Evolutionary conservation across 225 moss, liverwort and hornwort species (phyloP), one percentile per base, ranked within the genome.

Genomic region (Bryoerythrophyllum caledonicum): DNA sequence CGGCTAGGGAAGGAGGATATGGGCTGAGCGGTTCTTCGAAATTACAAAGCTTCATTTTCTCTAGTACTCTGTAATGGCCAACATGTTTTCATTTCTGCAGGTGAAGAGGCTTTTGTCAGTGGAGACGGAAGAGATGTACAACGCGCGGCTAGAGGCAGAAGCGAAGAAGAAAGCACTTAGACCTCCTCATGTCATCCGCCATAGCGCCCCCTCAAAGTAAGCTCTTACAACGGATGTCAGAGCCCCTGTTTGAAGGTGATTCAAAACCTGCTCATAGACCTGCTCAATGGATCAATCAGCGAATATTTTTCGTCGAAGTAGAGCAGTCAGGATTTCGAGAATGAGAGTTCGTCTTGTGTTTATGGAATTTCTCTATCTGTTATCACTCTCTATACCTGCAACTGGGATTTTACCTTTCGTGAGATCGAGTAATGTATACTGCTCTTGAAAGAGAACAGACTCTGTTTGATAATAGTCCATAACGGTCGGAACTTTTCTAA

Each of bases 51-150:
- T n/a, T 65, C 26, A 32, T 60, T 21, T 43, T 72, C 46, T 60
- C 43, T 15, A 69, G 35, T 55, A 16, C 9, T 24, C 1, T 1
- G 24, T 48, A 32, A 32, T 3, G 40, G 26, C 52, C 53, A 70
- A 46, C 21, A 19, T 27, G 7, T 48, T 27, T 23, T 28, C 6
- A 20, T 35, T 72, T 63, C 27, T 80, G 69, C 78, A 94, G 97
- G 91, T 95, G 6, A 99, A 99, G 83, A 88, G 99, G 54, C 82
- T 95, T 26, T 37, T 95, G 74, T 90, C 90, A 23, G 95, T 99
- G 85, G 99, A 99, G 82, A 99, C 94, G 54, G 83, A 90, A 78
- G 97, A 99, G 77, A 99, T 99, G 97, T 89, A 89, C 60, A 82
- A 88, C 17, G 83, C 82, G 11, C 82, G 99, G 74, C 46, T 95